A percentile compares a stretch with the other conserved stretches of the same genome.
These are phyloP conservation scores for Syncephalastrum sp. DNA, from an alignment of 371 early-diverging fungal genomes.

Conservation along the genomic window DNA sequence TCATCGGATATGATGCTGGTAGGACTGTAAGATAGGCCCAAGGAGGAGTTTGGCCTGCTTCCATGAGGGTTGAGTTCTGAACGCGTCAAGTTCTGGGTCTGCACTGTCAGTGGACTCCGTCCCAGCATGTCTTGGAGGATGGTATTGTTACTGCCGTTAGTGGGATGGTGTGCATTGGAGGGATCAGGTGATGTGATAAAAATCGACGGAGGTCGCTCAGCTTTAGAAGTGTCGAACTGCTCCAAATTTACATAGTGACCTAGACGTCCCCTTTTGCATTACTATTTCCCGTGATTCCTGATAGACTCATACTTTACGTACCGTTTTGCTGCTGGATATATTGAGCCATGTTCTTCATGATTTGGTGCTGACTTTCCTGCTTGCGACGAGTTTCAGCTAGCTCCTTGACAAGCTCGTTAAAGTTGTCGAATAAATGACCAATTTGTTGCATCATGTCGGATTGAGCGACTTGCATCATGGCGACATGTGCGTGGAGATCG, in stretches of 20 bases:
- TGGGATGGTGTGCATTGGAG: too few relatives aligned
- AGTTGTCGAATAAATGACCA: conserved; percentile 66
- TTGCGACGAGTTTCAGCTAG: conserved; percentile 67
- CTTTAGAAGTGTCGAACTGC: conserved; percentile 2
- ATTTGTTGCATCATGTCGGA: conserved; percentile 74
- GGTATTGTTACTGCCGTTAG: too few relatives aligned
- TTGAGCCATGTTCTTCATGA: conserved; percentile 62
- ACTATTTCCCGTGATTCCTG: background rate
- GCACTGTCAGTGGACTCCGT: conserved; percentile 13
- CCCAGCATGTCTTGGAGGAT: too few relatives aligned
- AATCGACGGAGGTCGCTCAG: conserved; percentile 42
- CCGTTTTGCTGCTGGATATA: conserved; percentile 53
- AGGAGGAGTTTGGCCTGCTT: conserved; percentile 7
- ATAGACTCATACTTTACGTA: conserved; percentile 22
- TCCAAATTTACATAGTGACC: conserved; percentile 5
- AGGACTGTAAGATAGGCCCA: conserved; percentile 11
- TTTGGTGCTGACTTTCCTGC: conserved; percentile 60
- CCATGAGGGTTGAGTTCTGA: conserved; percentile 6
- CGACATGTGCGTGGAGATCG: conserved; percentile 72
- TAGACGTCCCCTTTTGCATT: background rate
- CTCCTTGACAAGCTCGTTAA: conserved; percentile 69
- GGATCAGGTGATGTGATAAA: conserved; percentile 55
- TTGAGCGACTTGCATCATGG: conserved; percentile 74
- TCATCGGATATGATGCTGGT: conserved; percentile 20
- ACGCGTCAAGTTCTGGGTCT: conserved; percentile 16